These are phyloP conservation scores for Stagonosporopsis chrysanthemi DNA, from an alignment of 2,329 filamentous ascomycete species.

Conservation along the genomic window DNA sequence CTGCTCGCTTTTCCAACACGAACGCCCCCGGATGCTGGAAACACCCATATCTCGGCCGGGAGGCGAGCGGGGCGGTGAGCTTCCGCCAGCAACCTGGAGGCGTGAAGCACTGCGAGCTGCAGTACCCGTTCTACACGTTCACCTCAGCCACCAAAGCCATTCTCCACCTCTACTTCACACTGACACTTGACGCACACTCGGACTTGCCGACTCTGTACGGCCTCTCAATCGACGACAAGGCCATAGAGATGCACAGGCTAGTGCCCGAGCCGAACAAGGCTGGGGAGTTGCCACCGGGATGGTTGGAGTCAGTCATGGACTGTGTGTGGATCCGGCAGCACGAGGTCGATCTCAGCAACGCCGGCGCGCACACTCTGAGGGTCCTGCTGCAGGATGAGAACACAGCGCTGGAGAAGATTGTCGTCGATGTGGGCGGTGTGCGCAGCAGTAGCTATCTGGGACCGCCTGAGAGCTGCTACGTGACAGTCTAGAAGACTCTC, in stretches of 20 bases:
- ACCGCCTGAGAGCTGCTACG: not conserved
- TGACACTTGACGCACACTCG: not conserved
- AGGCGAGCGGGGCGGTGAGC: not conserved
- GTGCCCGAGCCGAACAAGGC: not conserved
- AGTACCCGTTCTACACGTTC: slow-evolving; percentile 1
- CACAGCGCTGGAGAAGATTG: not conserved
- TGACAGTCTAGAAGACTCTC: not conserved
- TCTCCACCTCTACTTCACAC: not conserved
- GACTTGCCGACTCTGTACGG: not conserved
- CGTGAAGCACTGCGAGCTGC: not conserved
- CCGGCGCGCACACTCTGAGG: not conserved
- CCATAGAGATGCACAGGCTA: not conserved
- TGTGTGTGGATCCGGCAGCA: slow-evolving; percentile 1
- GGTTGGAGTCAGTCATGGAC: not conserved
- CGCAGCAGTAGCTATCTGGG: not conserved
- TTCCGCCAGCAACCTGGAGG: not conserved
- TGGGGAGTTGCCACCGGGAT: not conserved
- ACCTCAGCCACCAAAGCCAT: not conserved
- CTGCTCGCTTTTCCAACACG: not conserved
- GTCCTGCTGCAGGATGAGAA: not conserved
- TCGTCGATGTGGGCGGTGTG: not conserved
- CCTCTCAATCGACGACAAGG: not conserved
- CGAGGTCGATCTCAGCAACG: not conserved
- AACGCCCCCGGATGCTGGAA: not conserved
- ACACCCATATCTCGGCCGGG: not conserved